These are phyloP conservation scores for Exophiala xenobiotica DNA, from an alignment of 2,329 filamentous ascomycete genomes.

Conservation along the genomic window DNA sequence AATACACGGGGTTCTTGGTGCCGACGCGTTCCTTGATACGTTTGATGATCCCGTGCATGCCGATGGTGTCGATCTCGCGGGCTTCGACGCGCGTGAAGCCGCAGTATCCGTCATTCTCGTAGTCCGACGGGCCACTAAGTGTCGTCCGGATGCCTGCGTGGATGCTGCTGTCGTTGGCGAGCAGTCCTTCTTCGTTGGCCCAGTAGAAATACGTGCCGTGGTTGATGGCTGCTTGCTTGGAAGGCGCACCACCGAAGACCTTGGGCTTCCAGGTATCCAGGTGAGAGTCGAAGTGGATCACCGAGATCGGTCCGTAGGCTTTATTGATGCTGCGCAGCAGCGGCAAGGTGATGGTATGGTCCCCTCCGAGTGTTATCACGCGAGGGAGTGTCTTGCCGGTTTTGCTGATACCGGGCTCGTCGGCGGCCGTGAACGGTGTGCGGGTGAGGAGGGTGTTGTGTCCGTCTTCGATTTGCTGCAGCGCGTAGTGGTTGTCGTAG, in stretches of 20 bases:
- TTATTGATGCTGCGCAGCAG: slow-evolving; percentile 59
- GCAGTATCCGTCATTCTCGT: slow-evolving; percentile 81
- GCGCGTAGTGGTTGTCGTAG: slow-evolving; percentile 78
- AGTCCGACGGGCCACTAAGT: slow-evolving; percentile 73
- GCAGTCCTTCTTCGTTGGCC: slow-evolving; percentile 71
- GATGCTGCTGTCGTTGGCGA: slow-evolving; percentile 81
- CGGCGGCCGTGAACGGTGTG: slow-evolving; percentile 65
- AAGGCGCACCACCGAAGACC: slow-evolving; percentile 80
- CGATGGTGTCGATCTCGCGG: slow-evolving; percentile 67
- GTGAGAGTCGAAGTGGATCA: slow-evolving; percentile 64
- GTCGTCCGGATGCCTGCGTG: slow-evolving; percentile 86
- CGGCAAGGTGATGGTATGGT: slow-evolving; percentile 47
- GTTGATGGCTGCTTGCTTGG: slow-evolving; percentile 73
- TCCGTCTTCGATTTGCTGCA: slow-evolving; percentile 82
- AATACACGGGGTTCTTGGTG: slow-evolving; percentile 70
- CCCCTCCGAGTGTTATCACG: slow-evolving; percentile 68
- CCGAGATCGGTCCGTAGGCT: slow-evolving; percentile 67
- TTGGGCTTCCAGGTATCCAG: slow-evolving; percentile 72
- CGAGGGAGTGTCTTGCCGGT: slow-evolving; percentile 74
- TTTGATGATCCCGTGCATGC: slow-evolving; percentile 72
- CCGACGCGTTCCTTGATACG: slow-evolving; percentile 74
- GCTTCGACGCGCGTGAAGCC: slow-evolving; percentile 82
- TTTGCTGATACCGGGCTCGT: slow-evolving; percentile 66
- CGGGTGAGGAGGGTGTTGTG: slow-evolving; percentile 74
- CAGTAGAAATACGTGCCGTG: slow-evolving; percentile 90